phyloP scores from a whole-genome alignment of 345 rosid genomes.

The Hirschfeldia incana region DNA sequence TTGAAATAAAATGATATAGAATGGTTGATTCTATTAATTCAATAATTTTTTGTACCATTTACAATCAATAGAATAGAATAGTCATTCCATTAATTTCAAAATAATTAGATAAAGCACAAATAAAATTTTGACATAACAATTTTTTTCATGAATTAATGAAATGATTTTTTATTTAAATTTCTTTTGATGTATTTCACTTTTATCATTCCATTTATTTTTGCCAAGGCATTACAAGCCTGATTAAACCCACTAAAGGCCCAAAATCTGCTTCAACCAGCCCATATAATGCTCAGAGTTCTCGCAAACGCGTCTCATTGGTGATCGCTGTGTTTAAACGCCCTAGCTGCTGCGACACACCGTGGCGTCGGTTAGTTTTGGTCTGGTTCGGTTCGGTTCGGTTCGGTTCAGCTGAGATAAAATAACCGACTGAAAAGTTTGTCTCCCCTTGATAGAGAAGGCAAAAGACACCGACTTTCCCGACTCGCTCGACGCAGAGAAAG shows the following conservation, averaged over 20 bases:
- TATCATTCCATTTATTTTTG: too few species aligned
- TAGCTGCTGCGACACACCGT: constrained; percentile 12
- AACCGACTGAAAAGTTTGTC: constrained; percentile 17
- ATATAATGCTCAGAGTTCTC: background rate
- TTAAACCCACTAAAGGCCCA: background rate
- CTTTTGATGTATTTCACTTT: too few species aligned
- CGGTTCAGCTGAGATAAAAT: background rate
- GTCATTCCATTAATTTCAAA: too few species aligned
- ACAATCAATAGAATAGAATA: too few species aligned
- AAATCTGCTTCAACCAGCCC: constrained; percentile 8
- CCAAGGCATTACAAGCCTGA: background rate
- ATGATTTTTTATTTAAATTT: too few species aligned
- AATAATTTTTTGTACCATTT: too few species aligned
- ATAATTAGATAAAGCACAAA: too few species aligned
- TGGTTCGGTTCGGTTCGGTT: constrained; percentile 5
- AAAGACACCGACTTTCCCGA: background rate
- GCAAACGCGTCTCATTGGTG: constrained; percentile 1
- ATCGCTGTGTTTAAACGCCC: constrained; percentile 6
- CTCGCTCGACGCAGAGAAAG: constrained; percentile 28
- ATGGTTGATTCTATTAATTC: too few species aligned
- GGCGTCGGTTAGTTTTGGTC: constrained; percentile 1
- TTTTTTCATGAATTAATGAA: too few species aligned
- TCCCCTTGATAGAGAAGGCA: background rate
- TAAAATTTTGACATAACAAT: too few species aligned
- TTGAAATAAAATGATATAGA: too few species aligned